These are phyloP conservation scores for Clarireedia homoeocarpa DNA, from an alignment of 2,329 filamentous ascomycete genomes.

Conservation along the genomic window DNA sequence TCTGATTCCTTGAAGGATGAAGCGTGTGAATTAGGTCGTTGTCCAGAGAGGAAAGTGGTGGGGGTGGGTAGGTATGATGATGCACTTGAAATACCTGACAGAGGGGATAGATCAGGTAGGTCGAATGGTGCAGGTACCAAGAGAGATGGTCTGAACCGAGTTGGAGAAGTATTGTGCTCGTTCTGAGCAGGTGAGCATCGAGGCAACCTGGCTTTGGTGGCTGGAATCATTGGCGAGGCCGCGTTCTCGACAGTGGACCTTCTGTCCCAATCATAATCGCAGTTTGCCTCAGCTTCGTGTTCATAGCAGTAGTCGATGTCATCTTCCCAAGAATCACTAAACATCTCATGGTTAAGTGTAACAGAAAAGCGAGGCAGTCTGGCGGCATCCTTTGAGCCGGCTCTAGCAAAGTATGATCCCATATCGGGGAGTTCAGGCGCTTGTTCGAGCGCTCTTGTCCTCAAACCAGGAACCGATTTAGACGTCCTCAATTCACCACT, in stretches of 20 bases:
- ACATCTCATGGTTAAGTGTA: background rate
- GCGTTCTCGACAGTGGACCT: constrained; percentile 41
- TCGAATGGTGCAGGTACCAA: constrained; percentile 23
- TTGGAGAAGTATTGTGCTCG: constrained; percentile 16
- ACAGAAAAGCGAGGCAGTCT: background rate
- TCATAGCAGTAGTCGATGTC: constrained; percentile 66
- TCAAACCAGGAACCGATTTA: constrained; percentile 28
- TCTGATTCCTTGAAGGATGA: constrained; percentile 52
- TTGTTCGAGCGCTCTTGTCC: constrained; percentile 27
- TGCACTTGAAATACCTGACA: constrained; percentile 21
- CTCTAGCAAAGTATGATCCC: background rate
- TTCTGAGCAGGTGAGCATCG: constrained; percentile 5
- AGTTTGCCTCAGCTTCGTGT: constrained; percentile 58
- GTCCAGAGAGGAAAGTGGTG: constrained; percentile 18
- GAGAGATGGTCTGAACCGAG: constrained; percentile 27
- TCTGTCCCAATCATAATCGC: constrained; percentile 58
- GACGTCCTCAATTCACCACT: constrained; percentile 25
- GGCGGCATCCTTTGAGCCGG: background rate
- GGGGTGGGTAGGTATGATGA: constrained; percentile 17
- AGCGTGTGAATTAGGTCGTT: constrained; percentile 32
- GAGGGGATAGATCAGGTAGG: constrained; percentile 26
- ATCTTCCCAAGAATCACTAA: constrained; percentile 52
- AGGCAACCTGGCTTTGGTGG: constrained; percentile 13
- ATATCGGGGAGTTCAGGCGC: constrained; percentile 3
- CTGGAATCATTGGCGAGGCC: constrained; percentile 22